Percentiles rank a stretch among this genome's conserved stretches.
Evolutionary conservation across 1,284 basidiomycete species (phyloP).

Genomic region (Cutaneotrichosporon dermatis): DNA sequence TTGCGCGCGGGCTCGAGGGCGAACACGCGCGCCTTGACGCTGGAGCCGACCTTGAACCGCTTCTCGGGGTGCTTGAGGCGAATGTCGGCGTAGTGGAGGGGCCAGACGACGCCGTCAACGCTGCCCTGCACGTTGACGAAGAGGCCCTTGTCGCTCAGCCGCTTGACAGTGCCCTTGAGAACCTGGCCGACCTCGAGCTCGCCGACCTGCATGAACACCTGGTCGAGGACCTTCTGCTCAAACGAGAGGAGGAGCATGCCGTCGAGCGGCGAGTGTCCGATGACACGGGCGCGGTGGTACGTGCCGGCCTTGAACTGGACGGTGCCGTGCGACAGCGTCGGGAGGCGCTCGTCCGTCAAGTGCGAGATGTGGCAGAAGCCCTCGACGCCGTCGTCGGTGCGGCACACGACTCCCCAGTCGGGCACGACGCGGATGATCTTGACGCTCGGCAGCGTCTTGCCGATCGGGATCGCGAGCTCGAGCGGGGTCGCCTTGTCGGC

Average conservation of each 20-base stretch:
- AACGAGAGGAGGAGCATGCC: slow-evolving; percentile 82
- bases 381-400: slow-evolving; percentile 60
- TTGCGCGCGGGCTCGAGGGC: slow-evolving; percentile 75
- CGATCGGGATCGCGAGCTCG: slow-evolving; percentile 64
- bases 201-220: slow-evolving; percentile 78
- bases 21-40: slow-evolving; percentile 80
- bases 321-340: slow-evolving; percentile 63
- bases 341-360: slow-evolving; percentile 82
- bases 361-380: slow-evolving; percentile 96
- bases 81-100: slow-evolving; percentile 93
- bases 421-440: slow-evolving; percentile 69
- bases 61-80: slow-evolving; percentile 84
- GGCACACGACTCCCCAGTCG: slow-evolving; percentile 74
- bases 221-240: slow-evolving; percentile 74
- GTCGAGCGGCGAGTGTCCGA: slow-evolving; percentile 82
- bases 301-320: slow-evolving; percentile 76
- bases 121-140: slow-evolving; percentile 80
- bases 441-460: slow-evolving; percentile 65
- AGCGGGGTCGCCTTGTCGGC: slow-evolving; percentile 46
- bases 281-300: slow-evolving; percentile 80
- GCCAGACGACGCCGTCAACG: slow-evolving; percentile 90
- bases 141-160: slow-evolving; percentile 69
- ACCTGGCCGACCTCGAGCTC: slow-evolving; percentile 81
- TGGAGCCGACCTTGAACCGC: slow-evolving; percentile 78
- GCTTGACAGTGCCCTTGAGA: slow-evolving; percentile 79